Percentiles rank a stretch among this genome's conserved stretches.
Evolutionary conservation across 1,284 basidiomycete species (phyloP).

Genomic region (Veloporphyrellus conicus): DNA sequence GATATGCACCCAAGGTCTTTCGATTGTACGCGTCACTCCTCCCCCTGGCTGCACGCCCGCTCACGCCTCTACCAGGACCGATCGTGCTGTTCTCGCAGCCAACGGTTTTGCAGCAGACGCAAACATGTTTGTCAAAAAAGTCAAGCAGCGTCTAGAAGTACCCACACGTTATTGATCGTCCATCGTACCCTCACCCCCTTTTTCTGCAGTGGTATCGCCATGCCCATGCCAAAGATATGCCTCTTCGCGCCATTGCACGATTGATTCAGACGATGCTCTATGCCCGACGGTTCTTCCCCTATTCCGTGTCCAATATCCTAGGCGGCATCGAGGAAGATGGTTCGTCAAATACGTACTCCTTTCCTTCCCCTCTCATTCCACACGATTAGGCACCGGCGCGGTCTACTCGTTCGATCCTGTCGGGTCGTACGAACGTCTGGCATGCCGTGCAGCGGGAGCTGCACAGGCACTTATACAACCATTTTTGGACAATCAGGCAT

Average conservation of each 20-base stretch:
- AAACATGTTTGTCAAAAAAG: slow-evolving; percentile 92
- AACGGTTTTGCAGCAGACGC: slow-evolving; percentile 95
- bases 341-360: slow-evolving; percentile 39
- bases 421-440: slow-evolving; percentile 91
- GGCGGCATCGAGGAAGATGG: slow-evolving; percentile 93
- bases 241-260: slow-evolving; percentile 85
- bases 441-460: slow-evolving; percentile 89
- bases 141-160: slow-evolving; percentile 90
- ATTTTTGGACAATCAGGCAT: slow-evolving; percentile 93
- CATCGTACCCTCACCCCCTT: slow-evolving; percentile 10
- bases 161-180: slow-evolving; percentile 18
- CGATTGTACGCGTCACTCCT: slow-evolving; percentile 50
- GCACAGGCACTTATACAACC: slow-evolving; percentile 89
- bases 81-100: slow-evolving; percentile 86
- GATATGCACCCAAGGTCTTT: slow-evolving; percentile 92
- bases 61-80: slow-evolving; percentile 57
- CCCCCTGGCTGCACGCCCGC: slow-evolving; percentile 1
- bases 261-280: slow-evolving; percentile 97
- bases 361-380: slow-evolving; percentile 10
- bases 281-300: slow-evolving; percentile 90
- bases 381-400: slow-evolving; percentile 72
- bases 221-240: slow-evolving; percentile 91
- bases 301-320: slow-evolving; percentile 93
- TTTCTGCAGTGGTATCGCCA: slow-evolving; percentile 83
- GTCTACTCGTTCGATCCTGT: slow-evolving; percentile 98